Percentiles rank a stretch among this genome's conserved stretches.
Conservation (phyloP, 148 eudicot genomes). For the Vaccinium darrowii region DNA sequence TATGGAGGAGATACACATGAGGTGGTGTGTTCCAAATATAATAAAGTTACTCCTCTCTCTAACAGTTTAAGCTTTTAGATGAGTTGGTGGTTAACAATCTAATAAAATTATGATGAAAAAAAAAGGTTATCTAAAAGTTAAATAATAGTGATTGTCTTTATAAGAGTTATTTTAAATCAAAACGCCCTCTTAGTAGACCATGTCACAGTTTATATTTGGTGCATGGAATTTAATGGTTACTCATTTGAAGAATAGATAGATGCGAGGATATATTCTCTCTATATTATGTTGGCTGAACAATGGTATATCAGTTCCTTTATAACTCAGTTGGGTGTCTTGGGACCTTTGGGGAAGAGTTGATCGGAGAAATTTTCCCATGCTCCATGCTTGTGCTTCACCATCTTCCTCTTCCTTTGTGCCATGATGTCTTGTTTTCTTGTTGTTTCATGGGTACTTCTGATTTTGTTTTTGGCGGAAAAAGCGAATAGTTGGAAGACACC, state of each 20-base stretch:
- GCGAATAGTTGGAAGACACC: background rate
- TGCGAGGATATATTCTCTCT: background rate
- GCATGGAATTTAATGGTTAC: background rate
- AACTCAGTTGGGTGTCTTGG: background rate
- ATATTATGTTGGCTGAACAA: background rate
- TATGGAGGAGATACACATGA: no score
- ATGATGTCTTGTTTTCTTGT: background rate
- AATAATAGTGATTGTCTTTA: no score
- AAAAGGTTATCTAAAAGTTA: no score
- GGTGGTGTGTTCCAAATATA: no score
- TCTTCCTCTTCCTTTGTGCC: conserved; percentile 2
- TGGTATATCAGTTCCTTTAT: background rate
- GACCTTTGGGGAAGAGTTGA: background rate
- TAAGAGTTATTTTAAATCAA: no score
- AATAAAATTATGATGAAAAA: no score
- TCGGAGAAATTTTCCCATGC: background rate
- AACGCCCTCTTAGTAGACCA: background rate
- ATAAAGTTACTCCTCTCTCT: no score
- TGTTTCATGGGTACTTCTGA: background rate
- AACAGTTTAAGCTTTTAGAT: no score
- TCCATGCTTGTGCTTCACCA: background rate
- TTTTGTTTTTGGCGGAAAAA: background rate
- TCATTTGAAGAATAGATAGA: conserved; percentile 4
- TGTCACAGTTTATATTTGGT: background rate
- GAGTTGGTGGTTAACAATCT: no score